phyloP scores from a whole-genome alignment of 805 yeast species.

The Maudiozyma turicensis region DNA sequence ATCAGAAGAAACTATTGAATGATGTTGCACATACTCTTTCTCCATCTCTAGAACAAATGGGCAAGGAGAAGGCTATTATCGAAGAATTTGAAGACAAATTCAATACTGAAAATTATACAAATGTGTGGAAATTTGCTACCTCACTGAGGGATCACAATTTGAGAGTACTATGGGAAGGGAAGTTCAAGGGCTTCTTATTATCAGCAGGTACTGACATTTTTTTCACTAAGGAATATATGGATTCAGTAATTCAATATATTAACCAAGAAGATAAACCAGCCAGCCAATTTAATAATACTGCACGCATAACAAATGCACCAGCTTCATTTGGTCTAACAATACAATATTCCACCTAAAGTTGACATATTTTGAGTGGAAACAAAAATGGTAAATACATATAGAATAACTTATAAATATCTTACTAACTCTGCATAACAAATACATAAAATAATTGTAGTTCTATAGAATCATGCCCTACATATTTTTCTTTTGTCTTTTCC shows the following conservation, averaged over 20 bases:
- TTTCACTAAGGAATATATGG: constrained; percentile 21
- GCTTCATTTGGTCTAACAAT: constrained; percentile 25
- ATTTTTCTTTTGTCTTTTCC: constrained; percentile 24
- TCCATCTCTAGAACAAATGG: constrained; percentile 25
- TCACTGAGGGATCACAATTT: constrained; percentile 53
- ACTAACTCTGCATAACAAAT: neutral
- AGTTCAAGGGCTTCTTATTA: constrained; percentile 66
- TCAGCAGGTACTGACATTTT: constrained; percentile 58
- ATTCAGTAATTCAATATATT: constrained; percentile 4
- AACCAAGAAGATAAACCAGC: constrained; percentile 10
- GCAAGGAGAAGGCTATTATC: constrained; percentile 34
- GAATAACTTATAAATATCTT: neutral
- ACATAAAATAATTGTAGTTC: neutral
- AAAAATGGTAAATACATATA: neutral
- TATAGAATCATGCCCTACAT: neutral
- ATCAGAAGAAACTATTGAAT: constrained; percentile 16
- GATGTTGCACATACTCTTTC: constrained; percentile 25
- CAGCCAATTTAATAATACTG: constrained; percentile 31
- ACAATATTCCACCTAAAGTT: constrained; percentile 20
- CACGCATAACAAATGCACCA: constrained; percentile 4
- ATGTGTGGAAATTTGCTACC: constrained; percentile 66
- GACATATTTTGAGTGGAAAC: neutral
- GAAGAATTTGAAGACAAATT: constrained; percentile 43
- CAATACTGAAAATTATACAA: constrained; percentile 46
- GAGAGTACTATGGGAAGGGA: constrained; percentile 79